These are phyloP conservation scores for Crithidia bombi DNA, from an alignment of 208 protist species.

Conservation along the genomic window DNA sequence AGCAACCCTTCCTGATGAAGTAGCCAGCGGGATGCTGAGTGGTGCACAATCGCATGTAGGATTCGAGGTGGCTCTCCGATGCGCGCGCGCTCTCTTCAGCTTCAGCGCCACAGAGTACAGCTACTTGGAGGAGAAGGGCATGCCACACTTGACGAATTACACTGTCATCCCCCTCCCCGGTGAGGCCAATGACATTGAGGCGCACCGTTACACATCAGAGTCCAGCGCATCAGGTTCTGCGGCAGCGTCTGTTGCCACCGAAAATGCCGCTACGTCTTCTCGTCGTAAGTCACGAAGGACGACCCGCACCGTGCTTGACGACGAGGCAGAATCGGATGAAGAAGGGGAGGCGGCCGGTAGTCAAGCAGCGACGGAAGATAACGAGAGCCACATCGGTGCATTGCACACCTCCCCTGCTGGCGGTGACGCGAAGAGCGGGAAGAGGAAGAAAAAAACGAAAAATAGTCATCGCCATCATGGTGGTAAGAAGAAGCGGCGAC, in stretches of 20 bases:
- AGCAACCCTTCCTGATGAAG: conserved; percentile 30
- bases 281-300: neutral
- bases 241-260: neutral
- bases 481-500: conserved; percentile 11
- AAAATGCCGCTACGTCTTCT: neutral
- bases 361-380: neutral
- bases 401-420: neutral
- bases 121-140: conserved; percentile 82
- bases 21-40: conserved; percentile 42
- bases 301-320: neutral
- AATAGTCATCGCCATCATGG: conserved; percentile 15
- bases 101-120: conserved; percentile 74
- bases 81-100: conserved; percentile 80
- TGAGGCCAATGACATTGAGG: neutral
- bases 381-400: neutral
- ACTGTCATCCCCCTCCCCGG: conserved; percentile 50
- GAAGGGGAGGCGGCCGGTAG: conserved; percentile 1
- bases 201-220: neutral
- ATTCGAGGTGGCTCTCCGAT: conserved; percentile 86
- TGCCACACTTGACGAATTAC: conserved; percentile 62
- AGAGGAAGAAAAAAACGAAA: conserved; percentile 11
- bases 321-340: conserved; percentile 10
- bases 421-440: neutral
- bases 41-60: conserved; percentile 82
- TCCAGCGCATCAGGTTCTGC: neutral